A percentile compares a stretch with the other conserved stretches of the same genome.
Conservation (phyloP, 805 yeast species). For the Lachancea sp. region DNA sequence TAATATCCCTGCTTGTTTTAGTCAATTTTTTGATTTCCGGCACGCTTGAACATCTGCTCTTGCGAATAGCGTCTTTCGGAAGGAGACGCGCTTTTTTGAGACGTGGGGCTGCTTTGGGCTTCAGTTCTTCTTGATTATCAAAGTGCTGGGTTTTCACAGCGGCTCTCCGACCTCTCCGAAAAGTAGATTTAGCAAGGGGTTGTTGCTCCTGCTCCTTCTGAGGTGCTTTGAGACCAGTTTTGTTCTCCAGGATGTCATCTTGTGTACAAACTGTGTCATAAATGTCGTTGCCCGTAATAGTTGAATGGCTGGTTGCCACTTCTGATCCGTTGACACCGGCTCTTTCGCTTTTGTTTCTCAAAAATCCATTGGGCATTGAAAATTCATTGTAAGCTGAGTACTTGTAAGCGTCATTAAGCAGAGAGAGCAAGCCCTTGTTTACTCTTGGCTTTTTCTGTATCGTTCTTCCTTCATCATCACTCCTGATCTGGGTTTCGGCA, state of each 20-base stretch:
- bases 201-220: neutral
- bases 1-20: neutral
- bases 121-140: neutral
- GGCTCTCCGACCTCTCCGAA: neutral
- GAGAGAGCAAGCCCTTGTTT: constrained; percentile 11
- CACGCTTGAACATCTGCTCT: constrained; percentile 2
- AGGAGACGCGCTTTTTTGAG: neutral
- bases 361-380: constrained; percentile 22
- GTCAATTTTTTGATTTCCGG: neutral
- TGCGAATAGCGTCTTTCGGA: neutral
- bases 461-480: neutral
- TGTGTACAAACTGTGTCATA: no score
- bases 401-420: constrained; percentile 26
- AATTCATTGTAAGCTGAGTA: constrained; percentile 25
- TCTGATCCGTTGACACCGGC: neutral
- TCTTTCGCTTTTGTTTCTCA: constrained; percentile 13
- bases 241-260: neutral
- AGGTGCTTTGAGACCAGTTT: neutral
- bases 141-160: neutral
- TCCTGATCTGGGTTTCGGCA: neutral
- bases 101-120: neutral
- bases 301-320: neutral
- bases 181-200: neutral
- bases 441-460: neutral
- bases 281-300: neutral